Conservation (phyloP, 2,329 filamentous ascomycete genomes). For the Zasmidium cellare region DNA sequence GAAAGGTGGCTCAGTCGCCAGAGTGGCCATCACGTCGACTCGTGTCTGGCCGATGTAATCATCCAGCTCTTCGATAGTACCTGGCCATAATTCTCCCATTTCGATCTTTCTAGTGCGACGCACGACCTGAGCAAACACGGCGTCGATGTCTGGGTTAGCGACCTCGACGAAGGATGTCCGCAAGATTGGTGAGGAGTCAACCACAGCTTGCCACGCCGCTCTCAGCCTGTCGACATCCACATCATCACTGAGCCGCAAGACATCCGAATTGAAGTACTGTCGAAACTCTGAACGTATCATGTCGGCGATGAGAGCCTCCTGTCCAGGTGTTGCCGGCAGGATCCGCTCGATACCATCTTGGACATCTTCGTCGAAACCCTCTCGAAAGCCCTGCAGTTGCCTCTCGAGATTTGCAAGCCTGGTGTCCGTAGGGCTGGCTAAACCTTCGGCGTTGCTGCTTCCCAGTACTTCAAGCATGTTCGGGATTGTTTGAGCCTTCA, state of each 20-base stretch:
- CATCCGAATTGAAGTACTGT: constrained; percentile 83
- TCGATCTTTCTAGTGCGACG: constrained; percentile 33
- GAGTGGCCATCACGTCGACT: constrained; percentile 41
- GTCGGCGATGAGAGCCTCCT: constrained; percentile 82
- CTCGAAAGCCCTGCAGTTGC: constrained; percentile 11
- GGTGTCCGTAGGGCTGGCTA: constrained; percentile 17
- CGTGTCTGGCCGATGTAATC: constrained; percentile 34
- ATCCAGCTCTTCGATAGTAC: constrained; percentile 31
- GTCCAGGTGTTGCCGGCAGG: constrained; percentile 76
- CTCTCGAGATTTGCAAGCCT: constrained; percentile 14
- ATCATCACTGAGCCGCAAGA: constrained; percentile 60
- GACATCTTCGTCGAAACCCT: background rate
- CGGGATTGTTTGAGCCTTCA: constrained; percentile 68
- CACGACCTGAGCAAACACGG: constrained; percentile 59
- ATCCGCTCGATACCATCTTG: constrained; percentile 54
- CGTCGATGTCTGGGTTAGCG: constrained; percentile 58
- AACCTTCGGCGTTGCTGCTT: background rate
- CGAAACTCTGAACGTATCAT: constrained; percentile 74
- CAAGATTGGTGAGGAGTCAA: constrained; percentile 66
- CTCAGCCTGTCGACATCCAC: constrained; percentile 60
- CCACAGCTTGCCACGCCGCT: constrained; percentile 62
- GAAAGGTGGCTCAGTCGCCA: constrained; percentile 22
- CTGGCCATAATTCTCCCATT: constrained; percentile 35
- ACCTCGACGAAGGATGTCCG: constrained; percentile 72
- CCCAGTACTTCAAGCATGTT: constrained; percentile 51